These are phyloP conservation scores for Pelagomonas calceolata DNA, from an alignment of 108 stramenopile species.

Conservation along the genomic window DNA sequence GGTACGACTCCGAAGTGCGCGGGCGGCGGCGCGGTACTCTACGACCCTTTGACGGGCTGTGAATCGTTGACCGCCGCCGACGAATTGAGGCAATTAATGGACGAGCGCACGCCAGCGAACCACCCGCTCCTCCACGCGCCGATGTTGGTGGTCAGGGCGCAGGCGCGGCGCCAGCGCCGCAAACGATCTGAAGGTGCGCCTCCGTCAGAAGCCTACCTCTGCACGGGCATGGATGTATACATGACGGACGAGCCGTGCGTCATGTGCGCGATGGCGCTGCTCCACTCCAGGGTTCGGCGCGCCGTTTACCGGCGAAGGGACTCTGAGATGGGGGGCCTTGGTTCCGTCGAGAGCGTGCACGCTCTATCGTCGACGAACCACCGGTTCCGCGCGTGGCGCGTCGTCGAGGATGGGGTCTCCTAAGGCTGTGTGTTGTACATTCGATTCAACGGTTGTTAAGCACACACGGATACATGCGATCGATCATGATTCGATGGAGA, in stretches of 20 bases:
- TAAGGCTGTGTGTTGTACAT: too few species aligned
- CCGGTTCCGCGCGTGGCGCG: not conserved
- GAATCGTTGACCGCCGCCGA: not conserved
- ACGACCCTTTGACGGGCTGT: not conserved
- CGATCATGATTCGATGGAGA: too few species aligned
- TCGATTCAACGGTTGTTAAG: too few species aligned
- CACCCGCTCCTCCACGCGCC: conserved; percentile 1
- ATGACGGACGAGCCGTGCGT: conserved; percentile 35
- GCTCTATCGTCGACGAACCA: not conserved
- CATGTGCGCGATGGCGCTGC: conserved; percentile 50
- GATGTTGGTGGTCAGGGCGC: not conserved
- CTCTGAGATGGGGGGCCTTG: conserved; percentile 13
- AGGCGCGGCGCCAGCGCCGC: not conserved
- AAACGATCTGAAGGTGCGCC: not conserved
- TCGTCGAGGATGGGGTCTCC: too few species aligned
- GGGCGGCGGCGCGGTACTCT: not conserved
- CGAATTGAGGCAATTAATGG: not conserved
- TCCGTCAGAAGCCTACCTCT: conserved; percentile 28
- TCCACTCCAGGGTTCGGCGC: conserved; percentile 38
- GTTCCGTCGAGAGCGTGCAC: not conserved
- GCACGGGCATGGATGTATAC: conserved; percentile 45
- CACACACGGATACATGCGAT: too few species aligned
- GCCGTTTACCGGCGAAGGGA: conserved; percentile 23
- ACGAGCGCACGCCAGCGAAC: not conserved
- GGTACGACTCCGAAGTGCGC: not conserved